A percentile compares a stretch with the other conserved stretches of the same genome.
These are phyloP conservation scores for Sinapis alba DNA, from an alignment of 441 rosid genomes.

Conservation along the genomic window DNA sequence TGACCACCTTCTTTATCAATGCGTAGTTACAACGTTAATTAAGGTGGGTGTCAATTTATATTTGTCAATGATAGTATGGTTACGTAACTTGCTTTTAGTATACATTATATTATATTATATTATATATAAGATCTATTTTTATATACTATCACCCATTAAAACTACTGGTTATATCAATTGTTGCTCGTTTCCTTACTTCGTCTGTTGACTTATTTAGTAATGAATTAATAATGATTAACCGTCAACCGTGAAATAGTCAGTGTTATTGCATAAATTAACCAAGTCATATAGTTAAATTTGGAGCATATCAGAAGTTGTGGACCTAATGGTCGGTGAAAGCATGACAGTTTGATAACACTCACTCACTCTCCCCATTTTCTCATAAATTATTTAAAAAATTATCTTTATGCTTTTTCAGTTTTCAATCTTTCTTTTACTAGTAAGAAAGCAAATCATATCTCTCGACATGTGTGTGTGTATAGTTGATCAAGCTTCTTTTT, in stretches of 20 bases:
- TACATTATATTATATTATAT: not conserved
- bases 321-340: slow-evolving; percentile 16
- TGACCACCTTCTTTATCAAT: not conserved
- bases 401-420: slow-evolving; percentile 5
- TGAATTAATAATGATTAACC: not conserved
- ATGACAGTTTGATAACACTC: slow-evolving; percentile 12
- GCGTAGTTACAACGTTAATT: slow-evolving; percentile 4
- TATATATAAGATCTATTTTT: not conserved
- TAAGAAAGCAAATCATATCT: slow-evolving; percentile 1
- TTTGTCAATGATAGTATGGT: not conserved
- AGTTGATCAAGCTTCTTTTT: slow-evolving; percentile 1
- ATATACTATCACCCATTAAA: not conserved
- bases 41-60: slow-evolving; percentile 7
- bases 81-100: not conserved
- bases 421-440: slow-evolving; percentile 9
- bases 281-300: not conserved
- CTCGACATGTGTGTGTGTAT: not conserved
- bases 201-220: not conserved
- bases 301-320: slow-evolving; percentile 12
- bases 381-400: not conserved
- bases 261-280: not conserved
- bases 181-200: not conserved
- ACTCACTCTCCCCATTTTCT: slow-evolving; percentile 15
- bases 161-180: not conserved
- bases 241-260: not conserved